Base-by-base conservation (phyloP, 2,329 filamentous ascomycete genomes). In the Fusarium marasasianum region DNA sequence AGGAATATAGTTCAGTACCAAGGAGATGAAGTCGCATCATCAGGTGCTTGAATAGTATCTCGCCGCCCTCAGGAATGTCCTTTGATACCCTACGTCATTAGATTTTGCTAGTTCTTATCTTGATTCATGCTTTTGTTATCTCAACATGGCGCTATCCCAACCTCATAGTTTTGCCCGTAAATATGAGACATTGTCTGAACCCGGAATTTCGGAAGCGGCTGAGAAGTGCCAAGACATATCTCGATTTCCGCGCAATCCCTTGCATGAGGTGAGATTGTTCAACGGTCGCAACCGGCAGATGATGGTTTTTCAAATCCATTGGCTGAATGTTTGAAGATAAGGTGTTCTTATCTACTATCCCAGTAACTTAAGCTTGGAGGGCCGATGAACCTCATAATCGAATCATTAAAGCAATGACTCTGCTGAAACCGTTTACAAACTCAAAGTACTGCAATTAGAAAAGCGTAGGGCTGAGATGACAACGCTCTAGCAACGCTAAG, bases 401-500 rank as follows among this genome's bases (percentile, higher is more conserved):
- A 37, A 51, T 31, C 31, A 24, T 31, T 6, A n/a, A 48, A 37
- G 37, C 26, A 38, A 37, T 50, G 22, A 35, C n/a, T 29, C n/a
- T 50, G 26, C 38, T 48, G 41, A 47, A 33, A 22, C 56, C 29
- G 55, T 60, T n/a, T 24, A 20, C 24, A 38, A 26, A 26, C 63
- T 29, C 47, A 43, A 38, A 66, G 24, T 45, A 50, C 55, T 55
- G 47, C 41, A 62, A 55, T 69, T 38, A 22, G 20, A 40, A 40
- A 44, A 56, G 66, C 56, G 44, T 69, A 70, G 53, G 67, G 67
- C 67, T 70, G 67, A 69, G 38, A 35, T 22, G 33, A 57, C 50
- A 65, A 53, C 37, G 47, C 47, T 47, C 53, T 40, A n/a, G 37
- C 63, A 68, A 62, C 43, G 51, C 64, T 50, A 41, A 53, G 62